Evolutionary conservation across 2,329 filamentous ascomycete genomes (phyloP).

Genomic region (Falciphora oryzae): DNA sequence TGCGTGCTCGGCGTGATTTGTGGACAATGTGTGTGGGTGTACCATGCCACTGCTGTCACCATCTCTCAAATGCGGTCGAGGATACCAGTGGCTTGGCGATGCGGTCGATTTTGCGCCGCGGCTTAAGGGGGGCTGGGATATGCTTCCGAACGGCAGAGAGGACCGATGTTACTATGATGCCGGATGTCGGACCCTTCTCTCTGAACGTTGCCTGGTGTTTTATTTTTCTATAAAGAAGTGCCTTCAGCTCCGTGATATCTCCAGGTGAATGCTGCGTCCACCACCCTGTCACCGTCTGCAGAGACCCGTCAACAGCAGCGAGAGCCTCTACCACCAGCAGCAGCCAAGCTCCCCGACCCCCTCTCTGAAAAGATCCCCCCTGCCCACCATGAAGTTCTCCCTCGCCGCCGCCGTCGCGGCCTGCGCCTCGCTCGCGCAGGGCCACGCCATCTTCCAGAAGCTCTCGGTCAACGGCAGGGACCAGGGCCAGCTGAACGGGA

Average conservation of each 20-base stretch:
- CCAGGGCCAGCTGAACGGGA: constrained; percentile 36
- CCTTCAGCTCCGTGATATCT: neutral
- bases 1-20: constrained; percentile 14
- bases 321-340: constrained; percentile 1
- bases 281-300: neutral
- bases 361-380: constrained; percentile 9
- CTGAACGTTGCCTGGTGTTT: neutral
- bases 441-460: constrained; percentile 39
- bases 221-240: neutral
- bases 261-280: neutral
- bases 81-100: neutral
- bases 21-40: neutral
- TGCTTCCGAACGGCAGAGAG: neutral
- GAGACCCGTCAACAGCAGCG: constrained; percentile 13
- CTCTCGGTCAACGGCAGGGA: constrained; percentile 42
- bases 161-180: neutral
- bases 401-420: constrained; percentile 26
- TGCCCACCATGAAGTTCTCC: constrained; percentile 31
- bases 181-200: neutral
- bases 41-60: neutral
- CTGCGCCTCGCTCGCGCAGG: constrained; percentile 29
- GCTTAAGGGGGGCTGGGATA: neutral
- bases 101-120: neutral
- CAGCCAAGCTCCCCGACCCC: constrained; percentile 8
- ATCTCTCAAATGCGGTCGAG: neutral